Evolutionary conservation across 768 basidiomycete genomes (phyloP).

Genomic region (Boletus fagicola): DNA sequence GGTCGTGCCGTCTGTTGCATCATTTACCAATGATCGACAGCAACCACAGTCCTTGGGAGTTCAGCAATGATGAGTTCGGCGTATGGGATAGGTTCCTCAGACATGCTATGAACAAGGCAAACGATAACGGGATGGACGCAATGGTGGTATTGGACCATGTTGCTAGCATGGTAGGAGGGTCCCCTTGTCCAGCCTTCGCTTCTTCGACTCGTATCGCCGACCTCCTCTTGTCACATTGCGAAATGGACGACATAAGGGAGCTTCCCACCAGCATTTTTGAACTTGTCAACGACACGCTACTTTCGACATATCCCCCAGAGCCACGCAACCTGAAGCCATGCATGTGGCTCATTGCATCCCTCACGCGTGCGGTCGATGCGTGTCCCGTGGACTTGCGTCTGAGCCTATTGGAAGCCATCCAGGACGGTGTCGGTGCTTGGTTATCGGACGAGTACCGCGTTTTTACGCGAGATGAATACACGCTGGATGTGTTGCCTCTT

Average conservation of each 20-base stretch:
- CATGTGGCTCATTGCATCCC: constrained; percentile 60
- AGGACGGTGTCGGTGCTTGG: constrained; percentile 61
- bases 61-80: constrained; percentile 51
- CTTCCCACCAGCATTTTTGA: constrained; percentile 55
- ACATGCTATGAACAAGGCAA: constrained; percentile 50
- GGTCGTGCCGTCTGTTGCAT: background rate
- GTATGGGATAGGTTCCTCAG: constrained; percentile 61
- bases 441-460: constrained; percentile 54
- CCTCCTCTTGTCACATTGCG: constrained; percentile 53
- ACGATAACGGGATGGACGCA: constrained; percentile 59
- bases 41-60: constrained; percentile 48
- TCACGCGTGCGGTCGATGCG: constrained; percentile 51
- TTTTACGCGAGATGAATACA: constrained; percentile 54
- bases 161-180: constrained; percentile 44
- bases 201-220: constrained; percentile 59
- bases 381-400: constrained; percentile 51
- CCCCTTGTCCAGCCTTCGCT: constrained; percentile 38
- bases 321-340: constrained; percentile 50
- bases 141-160: constrained; percentile 54
- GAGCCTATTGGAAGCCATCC: constrained; percentile 45
- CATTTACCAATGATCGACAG: constrained; percentile 26
- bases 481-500: constrained; percentile 57
- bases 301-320: constrained; percentile 64
- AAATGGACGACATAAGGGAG: constrained; percentile 48
- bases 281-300: constrained; percentile 59